A percentile compares a stretch with the other conserved stretches of the same genome.
Evolutionary conservation across 2,329 filamentous ascomycete genomes (phyloP).

Genomic region (Chrysoporthe puriensis): DNA sequence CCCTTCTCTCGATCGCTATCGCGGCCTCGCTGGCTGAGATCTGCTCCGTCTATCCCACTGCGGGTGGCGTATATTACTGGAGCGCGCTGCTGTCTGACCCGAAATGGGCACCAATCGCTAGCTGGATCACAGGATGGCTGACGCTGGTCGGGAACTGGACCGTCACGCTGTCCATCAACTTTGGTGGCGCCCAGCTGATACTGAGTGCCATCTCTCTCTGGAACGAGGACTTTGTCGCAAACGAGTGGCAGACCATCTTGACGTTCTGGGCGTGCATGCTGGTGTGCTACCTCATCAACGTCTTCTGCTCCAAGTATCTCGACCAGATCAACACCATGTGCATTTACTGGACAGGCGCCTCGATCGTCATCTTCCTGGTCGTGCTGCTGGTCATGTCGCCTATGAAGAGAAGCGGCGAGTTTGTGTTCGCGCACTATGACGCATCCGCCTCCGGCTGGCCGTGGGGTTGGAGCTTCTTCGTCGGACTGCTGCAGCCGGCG

Average conservation of each 20-base stretch:
- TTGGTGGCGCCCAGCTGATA: constrained; percentile 68
- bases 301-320: constrained; percentile 62
- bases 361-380: constrained; percentile 55
- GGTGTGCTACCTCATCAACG: constrained; percentile 66
- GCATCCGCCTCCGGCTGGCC: constrained; percentile 68
- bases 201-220: constrained; percentile 70
- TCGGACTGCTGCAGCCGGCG: constrained; percentile 68
- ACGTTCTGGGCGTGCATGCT: constrained; percentile 74
- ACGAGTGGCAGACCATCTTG: constrained; percentile 70
- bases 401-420: constrained; percentile 59
- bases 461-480: constrained; percentile 72
- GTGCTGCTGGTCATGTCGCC: constrained; percentile 65
- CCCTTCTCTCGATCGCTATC: constrained; percentile 64
- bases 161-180: constrained; percentile 66
- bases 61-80: constrained; percentile 73
- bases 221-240: constrained; percentile 70
- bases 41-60: constrained; percentile 69
- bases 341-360: constrained; percentile 71
- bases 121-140: constrained; percentile 73
- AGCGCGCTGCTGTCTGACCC: constrained; percentile 69
- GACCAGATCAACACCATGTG: constrained; percentile 74
- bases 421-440: constrained; percentile 72
- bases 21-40: constrained; percentile 71
- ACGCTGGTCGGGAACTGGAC: constrained; percentile 78
- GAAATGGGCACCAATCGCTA: constrained; percentile 68